Conservation (phyloP, 768 basidiomycete genomes). For the Leccinum arenicola region DNA sequence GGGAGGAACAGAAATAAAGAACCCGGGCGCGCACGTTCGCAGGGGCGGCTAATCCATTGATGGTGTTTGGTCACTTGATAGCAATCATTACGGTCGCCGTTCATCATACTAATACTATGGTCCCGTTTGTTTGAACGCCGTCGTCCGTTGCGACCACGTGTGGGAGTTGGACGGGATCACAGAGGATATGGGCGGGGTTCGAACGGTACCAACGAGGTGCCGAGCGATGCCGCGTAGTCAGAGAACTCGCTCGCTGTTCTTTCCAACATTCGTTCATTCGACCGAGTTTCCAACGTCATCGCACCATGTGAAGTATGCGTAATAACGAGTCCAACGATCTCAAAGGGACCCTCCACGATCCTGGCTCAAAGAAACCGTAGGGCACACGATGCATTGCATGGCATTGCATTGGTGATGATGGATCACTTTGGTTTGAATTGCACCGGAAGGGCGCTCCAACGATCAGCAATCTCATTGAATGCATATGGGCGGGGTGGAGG, state of each 20-base stretch:
- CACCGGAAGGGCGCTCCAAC: neutral
- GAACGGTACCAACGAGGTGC: neutral
- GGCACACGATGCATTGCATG: neutral
- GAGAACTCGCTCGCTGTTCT: neutral
- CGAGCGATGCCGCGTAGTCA: neutral
- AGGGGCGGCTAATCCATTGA: neutral
- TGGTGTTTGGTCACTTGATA: neutral
- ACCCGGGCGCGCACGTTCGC: neutral
- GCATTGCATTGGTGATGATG: neutral
- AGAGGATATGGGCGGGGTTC: neutral
- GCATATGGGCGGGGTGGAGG: neutral
- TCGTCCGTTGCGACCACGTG: neutral
- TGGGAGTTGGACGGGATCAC: neutral
- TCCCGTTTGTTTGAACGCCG: neutral
- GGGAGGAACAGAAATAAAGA: neutral
- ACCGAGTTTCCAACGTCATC: neutral
- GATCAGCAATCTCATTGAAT: neutral
- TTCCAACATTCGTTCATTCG: neutral
- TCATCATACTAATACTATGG: neutral
- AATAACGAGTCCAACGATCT: neutral
- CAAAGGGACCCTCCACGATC: neutral
- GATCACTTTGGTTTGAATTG: neutral
- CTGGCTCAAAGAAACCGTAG: neutral
- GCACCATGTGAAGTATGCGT: neutral
- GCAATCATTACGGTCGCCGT: neutral